phyloP scores from a whole-genome alignment of 1,284 basidiomycete species.

The Amylostereum areolatum region DNA sequence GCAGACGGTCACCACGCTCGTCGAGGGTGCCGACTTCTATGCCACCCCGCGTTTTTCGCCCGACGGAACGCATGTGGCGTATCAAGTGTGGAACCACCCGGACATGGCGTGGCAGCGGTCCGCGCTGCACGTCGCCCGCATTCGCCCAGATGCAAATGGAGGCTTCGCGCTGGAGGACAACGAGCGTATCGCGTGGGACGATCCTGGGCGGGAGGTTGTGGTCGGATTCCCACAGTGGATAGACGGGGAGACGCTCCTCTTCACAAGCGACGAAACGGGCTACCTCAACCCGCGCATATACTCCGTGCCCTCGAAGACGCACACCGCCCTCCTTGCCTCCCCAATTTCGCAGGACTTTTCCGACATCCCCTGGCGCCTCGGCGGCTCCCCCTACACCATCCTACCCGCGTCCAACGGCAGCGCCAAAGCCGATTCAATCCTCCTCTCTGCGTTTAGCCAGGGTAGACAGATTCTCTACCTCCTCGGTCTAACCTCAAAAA shows the following conservation, averaged over 20 bases:
- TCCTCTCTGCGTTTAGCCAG: slow-evolving; percentile 43
- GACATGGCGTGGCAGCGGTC: slow-evolving; percentile 82
- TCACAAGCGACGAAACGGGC: slow-evolving; percentile 62
- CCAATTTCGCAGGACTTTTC: slow-evolving; percentile 54
- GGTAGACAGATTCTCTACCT: slow-evolving; percentile 47
- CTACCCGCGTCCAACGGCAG: slow-evolving; percentile 27
- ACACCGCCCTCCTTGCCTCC: slow-evolving; percentile 36
- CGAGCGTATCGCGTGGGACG: slow-evolving; percentile 42
- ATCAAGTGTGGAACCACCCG: slow-evolving; percentile 72
- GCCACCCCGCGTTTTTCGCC: slow-evolving; percentile 58
- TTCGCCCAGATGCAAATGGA: slow-evolving; percentile 17
- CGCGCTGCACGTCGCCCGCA: slow-evolving; percentile 49
- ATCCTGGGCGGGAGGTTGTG: slow-evolving; percentile 31
- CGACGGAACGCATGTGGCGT: slow-evolving; percentile 59
- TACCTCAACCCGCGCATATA: slow-evolving; percentile 68
- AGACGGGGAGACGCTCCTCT: slow-evolving; percentile 51
- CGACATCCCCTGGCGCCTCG: slow-evolving; percentile 51
- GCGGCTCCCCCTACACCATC: slow-evolving; percentile 43
- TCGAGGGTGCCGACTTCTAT: slow-evolving; percentile 66
- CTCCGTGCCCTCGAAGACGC: slow-evolving; percentile 25
- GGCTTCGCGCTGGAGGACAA: slow-evolving; percentile 28
- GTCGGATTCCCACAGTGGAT: slow-evolving; percentile 58
- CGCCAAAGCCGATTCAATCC: slow-evolving; percentile 24
- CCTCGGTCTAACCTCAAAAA: slow-evolving; percentile 32
- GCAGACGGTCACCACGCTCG: slow-evolving; percentile 35